A percentile compares a stretch with the other conserved stretches of the same genome.
Conservation (phyloP, 495 filamentous ascomycete genomes). For the Neurospora sp. region DNA sequence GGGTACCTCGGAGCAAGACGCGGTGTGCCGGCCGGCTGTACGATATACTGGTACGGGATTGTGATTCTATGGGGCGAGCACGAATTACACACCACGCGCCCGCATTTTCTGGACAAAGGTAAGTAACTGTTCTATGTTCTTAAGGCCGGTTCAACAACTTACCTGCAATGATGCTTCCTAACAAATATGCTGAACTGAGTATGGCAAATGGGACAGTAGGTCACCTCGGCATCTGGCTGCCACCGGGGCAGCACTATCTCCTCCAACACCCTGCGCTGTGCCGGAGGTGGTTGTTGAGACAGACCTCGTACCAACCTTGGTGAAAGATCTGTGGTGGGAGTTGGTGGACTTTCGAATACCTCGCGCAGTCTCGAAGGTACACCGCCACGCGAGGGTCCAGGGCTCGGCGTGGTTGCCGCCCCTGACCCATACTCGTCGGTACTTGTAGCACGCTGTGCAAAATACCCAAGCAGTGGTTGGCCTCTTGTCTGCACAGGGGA, state of each 20-base stretch:
- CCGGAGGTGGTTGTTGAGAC: neutral
- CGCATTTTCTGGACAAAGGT: slow-evolving; percentile 62
- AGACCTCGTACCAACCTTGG: neutral
- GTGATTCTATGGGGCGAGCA: slow-evolving; percentile 95
- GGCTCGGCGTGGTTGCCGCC: neutral
- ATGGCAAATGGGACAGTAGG: slow-evolving; percentile 70
- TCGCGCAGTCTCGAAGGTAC: neutral
- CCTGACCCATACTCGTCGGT: neutral
- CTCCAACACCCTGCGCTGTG: neutral
- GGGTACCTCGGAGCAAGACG: slow-evolving; percentile 33
- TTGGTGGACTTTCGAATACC: neutral
- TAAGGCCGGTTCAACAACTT: slow-evolving; percentile 13
- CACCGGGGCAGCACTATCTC: slow-evolving; percentile 55
- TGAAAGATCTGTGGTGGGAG: neutral
- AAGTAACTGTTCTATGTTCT: neutral
- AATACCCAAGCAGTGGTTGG: neutral
- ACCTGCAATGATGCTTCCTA: slow-evolving; percentile 84
- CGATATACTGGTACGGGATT: slow-evolving; percentile 87
- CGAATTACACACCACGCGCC: slow-evolving; percentile 78
- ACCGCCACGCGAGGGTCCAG: neutral
- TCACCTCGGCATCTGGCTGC: slow-evolving; percentile 77
- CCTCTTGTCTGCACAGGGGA: neutral
- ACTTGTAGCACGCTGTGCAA: neutral
- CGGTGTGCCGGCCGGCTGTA: slow-evolving; percentile 57
- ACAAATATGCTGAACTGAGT: slow-evolving; percentile 75